Evolutionary conservation across 805 yeast species (phyloP).

Genomic region (Cyberlindnera misumaiensis): DNA sequence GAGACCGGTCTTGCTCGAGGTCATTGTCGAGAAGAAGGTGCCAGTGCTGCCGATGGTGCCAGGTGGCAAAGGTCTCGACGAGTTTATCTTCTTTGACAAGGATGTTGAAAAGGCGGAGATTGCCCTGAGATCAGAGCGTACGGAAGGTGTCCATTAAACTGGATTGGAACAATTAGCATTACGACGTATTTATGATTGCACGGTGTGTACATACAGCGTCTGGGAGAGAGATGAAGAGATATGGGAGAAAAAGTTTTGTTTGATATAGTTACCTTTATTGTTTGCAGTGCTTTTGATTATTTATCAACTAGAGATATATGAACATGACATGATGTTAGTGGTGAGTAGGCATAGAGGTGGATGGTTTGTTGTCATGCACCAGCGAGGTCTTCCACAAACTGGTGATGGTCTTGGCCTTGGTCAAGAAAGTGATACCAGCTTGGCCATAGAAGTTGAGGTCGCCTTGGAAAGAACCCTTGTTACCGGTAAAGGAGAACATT

Average conservation of each 20-base stretch:
- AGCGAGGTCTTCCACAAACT: slow-evolving; percentile 55
- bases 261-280: neutral
- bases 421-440: slow-evolving; percentile 65
- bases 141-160: slow-evolving; percentile 55
- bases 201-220: slow-evolving; percentile 1
- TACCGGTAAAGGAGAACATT: slow-evolving; percentile 75
- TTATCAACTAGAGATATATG: neutral
- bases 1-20: slow-evolving; percentile 85
- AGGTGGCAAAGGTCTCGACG: slow-evolving; percentile 90
- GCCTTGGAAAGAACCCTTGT: slow-evolving; percentile 68
- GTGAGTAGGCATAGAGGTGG: slow-evolving; percentile 67
- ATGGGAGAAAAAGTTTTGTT: neutral
- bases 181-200: slow-evolving; percentile 1
- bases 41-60: slow-evolving; percentile 99
- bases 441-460: slow-evolving; percentile 77
- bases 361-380: slow-evolving; percentile 42
- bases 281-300: neutral
- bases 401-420: slow-evolving; percentile 72
- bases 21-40: slow-evolving; percentile 77
- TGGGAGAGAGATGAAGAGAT: neutral
- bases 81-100: slow-evolving; percentile 82
- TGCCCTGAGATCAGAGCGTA: slow-evolving; percentile 63
- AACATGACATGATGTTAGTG: slow-evolving; percentile 18
- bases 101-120: slow-evolving; percentile 68
- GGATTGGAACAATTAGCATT: neutral